These are phyloP conservation scores for Pinus tabuliformis DNA, from an alignment of 75 land plant genomes.

Conservation along the genomic window DNA sequence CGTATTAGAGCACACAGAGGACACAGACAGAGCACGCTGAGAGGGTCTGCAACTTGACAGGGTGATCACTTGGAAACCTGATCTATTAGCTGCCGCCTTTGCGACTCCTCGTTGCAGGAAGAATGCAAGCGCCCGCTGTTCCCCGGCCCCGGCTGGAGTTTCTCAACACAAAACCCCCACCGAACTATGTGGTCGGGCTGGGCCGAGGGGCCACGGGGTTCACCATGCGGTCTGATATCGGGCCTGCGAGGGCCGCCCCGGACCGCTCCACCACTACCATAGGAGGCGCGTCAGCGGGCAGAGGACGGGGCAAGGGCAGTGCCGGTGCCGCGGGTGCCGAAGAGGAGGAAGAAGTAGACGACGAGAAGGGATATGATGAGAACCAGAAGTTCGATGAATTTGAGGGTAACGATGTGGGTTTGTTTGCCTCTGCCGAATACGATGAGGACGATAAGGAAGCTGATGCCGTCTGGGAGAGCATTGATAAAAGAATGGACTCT, in stretches of 20 bases:
- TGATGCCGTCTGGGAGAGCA: conserved; percentile 89
- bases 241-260: conserved; percentile 95
- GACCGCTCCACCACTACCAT: conserved; percentile 73
- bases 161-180: conserved; percentile 79
- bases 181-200: conserved; percentile 95
- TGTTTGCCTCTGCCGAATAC: conserved; percentile 92
- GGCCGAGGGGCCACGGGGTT: conserved; percentile 98
- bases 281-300: conserved; percentile 59
- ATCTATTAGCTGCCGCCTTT: conserved; percentile 22
- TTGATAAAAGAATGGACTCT: conserved; percentile 92
- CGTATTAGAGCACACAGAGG: too few relatives aligned
- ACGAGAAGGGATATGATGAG: conserved; percentile 97
- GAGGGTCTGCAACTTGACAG: too few relatives aligned
- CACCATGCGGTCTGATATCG: conserved; percentile 97
- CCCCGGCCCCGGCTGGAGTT: conserved; percentile 69
- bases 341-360: conserved; percentile 79
- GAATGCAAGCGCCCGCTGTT: conserved; percentile 64
- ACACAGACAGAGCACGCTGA: too few relatives aligned
- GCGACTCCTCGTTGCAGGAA: too few relatives aligned
- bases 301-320: conserved; percentile 46
- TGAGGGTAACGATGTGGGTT: conserved; percentile 93
- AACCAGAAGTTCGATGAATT: conserved; percentile 99
- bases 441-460: conserved; percentile 99
- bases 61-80: too few relatives aligned
- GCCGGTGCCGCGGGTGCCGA: conserved; percentile 55